Evolutionary conservation across 768 basidiomycete species (phyloP).

Genomic region (Agaricus sinodeliciosus): DNA sequence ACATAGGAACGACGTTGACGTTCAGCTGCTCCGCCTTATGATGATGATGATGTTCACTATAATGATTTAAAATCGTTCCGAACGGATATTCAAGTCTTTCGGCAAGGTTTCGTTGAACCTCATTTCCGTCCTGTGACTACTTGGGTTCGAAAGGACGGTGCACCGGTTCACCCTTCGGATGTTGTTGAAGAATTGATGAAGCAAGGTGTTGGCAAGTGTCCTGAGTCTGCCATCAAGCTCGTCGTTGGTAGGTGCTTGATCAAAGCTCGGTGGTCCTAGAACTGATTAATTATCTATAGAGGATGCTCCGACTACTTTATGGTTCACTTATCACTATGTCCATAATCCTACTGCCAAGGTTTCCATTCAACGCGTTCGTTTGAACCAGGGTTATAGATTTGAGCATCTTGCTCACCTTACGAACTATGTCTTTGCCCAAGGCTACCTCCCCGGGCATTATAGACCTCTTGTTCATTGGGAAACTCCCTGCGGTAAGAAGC

Average conservation of each 20-base stretch:
- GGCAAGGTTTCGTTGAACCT: conserved; percentile 40
- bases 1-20: conserved; percentile 13
- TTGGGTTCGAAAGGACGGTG: conserved; percentile 37
- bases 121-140: conserved; percentile 33
- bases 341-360: conserved; percentile 23
- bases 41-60: no score
- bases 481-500: conserved; percentile 26
- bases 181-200: conserved; percentile 28
- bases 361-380: conserved; percentile 37
- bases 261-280: no score
- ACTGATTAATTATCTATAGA: conserved; percentile 19
- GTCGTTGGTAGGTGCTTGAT: conserved; percentile 33
- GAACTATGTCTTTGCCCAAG: conserved; percentile 37
- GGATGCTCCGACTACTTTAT: conserved; percentile 31
- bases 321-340: conserved; percentile 39
- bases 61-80: not conserved
- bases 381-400: conserved; percentile 24
- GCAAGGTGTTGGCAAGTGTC: conserved; percentile 34
- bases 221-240: conserved; percentile 38
- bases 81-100: conserved; percentile 24
- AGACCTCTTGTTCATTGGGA: conserved; percentile 37
- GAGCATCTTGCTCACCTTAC: conserved; percentile 39
- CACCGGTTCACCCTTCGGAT: conserved; percentile 27
- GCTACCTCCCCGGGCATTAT: conserved; percentile 28
- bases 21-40: conserved; percentile 5